Evolutionary conservation across 2,329 filamentous ascomycete genomes (phyloP).

Genomic region (Acrocalymma vagum): DNA sequence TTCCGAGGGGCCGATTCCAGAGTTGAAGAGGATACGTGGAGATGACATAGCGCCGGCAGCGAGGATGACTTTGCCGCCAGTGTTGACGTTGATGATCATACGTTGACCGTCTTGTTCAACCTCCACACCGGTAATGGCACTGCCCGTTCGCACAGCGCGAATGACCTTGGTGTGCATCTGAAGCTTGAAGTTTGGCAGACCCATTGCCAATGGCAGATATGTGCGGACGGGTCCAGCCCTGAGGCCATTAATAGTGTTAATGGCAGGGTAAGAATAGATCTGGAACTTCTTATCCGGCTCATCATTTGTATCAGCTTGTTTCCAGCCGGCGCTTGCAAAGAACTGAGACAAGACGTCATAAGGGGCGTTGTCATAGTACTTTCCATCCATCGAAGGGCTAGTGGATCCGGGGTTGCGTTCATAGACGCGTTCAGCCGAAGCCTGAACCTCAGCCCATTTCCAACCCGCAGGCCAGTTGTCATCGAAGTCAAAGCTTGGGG

Average conservation of each 20-base stretch:
- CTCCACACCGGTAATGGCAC: slow-evolving; percentile 27
- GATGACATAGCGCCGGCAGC: slow-evolving; percentile 32
- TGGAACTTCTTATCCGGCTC: slow-evolving; percentile 28
- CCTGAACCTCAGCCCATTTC: slow-evolving; percentile 25
- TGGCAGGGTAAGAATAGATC: slow-evolving; percentile 20
- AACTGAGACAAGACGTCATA: slow-evolving; percentile 25
- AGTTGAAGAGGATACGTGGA: slow-evolving; percentile 33
- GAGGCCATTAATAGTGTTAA: slow-evolving; percentile 19
- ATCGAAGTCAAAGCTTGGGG: slow-evolving; percentile 26
- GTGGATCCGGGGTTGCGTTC: slow-evolving; percentile 30
- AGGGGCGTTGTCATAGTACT: slow-evolving; percentile 27
- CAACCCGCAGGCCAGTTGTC: slow-evolving; percentile 30
- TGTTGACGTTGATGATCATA: slow-evolving; percentile 25
- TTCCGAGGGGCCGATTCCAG: slow-evolving; percentile 32
- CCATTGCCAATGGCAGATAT: slow-evolving; percentile 24
- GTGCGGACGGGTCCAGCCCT: slow-evolving; percentile 28
- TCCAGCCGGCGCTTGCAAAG: slow-evolving; percentile 24
- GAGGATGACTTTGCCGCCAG: slow-evolving; percentile 31
- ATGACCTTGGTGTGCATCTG: slow-evolving; percentile 30
- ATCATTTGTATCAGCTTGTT: slow-evolving; percentile 23
- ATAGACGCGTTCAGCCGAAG: slow-evolving; percentile 25
- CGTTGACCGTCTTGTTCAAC: slow-evolving; percentile 18
- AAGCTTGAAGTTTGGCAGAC: slow-evolving; percentile 29
- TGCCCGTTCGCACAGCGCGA: slow-evolving; percentile 19
- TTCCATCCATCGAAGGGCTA: slow-evolving; percentile 23